A percentile compares a stretch with the other conserved stretches of the same genome.
Evolutionary conservation across 2,329 filamentous ascomycete species (phyloP).

Genomic region (Hymenoscyphus repandus): DNA sequence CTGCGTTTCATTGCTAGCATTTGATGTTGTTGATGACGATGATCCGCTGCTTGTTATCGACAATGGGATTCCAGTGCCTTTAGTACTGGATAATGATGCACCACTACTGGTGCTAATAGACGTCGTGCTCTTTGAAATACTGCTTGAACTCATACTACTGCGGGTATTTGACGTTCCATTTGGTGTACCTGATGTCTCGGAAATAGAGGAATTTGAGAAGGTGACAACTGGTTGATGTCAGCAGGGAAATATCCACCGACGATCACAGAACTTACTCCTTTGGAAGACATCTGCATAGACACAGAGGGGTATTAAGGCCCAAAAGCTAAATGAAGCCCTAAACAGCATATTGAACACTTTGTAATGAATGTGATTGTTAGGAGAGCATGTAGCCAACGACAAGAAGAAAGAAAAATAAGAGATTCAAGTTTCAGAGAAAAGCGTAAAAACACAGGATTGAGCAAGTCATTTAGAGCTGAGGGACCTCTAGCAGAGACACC

Average conservation of each 20-base stretch:
- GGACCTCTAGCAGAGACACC: background rate
- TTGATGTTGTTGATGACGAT: background rate
- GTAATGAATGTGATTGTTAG: slow-evolving; percentile 1
- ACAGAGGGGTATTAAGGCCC: background rate
- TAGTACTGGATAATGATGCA: background rate
- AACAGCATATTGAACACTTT: slow-evolving; percentile 1
- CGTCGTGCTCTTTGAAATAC: background rate
- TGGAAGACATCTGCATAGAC: background rate
- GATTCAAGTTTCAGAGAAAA: background rate
- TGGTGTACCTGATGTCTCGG: too few species aligned
- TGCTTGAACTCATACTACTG: background rate
- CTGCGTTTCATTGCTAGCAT: background rate
- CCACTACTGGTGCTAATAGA: background rate
- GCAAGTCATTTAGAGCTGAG: slow-evolving; percentile 1
- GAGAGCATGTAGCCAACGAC: background rate
- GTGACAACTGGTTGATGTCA: background rate
- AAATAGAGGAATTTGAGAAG: background rate
- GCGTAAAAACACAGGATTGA: background rate
- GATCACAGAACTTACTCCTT: background rate
- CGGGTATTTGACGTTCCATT: background rate
- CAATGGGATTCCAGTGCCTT: background rate
- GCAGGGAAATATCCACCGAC: background rate
- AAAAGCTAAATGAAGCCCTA: background rate
- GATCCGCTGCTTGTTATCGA: background rate
- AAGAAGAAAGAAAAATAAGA: background rate